Base-by-base conservation (phyloP, 257 asterid species). In the Nicotiana otophora region DNA sequence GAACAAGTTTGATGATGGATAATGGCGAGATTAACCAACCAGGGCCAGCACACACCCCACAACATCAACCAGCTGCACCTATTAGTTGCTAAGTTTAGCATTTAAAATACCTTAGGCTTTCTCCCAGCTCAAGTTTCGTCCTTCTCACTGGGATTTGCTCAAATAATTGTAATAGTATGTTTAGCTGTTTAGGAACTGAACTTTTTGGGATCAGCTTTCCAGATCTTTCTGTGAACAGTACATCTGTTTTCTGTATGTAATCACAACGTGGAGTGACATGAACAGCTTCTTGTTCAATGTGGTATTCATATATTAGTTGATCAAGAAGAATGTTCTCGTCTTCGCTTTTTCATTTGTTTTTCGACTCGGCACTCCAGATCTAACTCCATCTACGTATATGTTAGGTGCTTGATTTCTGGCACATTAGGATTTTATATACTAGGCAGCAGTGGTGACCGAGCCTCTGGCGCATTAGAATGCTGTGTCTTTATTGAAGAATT, bases 21-120 rank as follows among this genome's bases (percentile, higher is more conserved):
- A 86, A 84, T 8, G 85, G 90, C 79, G 87, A 88, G 87, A 85
- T 86, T 70, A 91, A 87, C 46, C 94, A 87, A 62, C 77, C 88
- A 30, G 90, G 84, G 53, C 83, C 67, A 16, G 63, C 90, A 53
- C 82, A 84, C 17, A 36, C 87, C 17, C 88, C 92, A 7, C 92
- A 87, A 34, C 87, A 90, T 68, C 92, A 93, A 30, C 89, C 95
- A 63, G 89, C 97, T 9, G 88, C 94, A 36, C 88, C 99, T 16
- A 89, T 93, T 83, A 86, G 94, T 81, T 89, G 98, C 74, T 92
- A 91, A 93, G 84, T 82, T 78, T 28, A 48, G 78, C n/a, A 78
- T 33, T 55, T 77, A 62, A 72, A 46, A 70, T 76, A 42, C 16
- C 57, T 58, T 39, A 10, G 54, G 79, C 17, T 62, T 28, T 66